phyloP scores from a whole-genome alignment of 805 yeast species.

The Lipomyces oligophaga region DNA sequence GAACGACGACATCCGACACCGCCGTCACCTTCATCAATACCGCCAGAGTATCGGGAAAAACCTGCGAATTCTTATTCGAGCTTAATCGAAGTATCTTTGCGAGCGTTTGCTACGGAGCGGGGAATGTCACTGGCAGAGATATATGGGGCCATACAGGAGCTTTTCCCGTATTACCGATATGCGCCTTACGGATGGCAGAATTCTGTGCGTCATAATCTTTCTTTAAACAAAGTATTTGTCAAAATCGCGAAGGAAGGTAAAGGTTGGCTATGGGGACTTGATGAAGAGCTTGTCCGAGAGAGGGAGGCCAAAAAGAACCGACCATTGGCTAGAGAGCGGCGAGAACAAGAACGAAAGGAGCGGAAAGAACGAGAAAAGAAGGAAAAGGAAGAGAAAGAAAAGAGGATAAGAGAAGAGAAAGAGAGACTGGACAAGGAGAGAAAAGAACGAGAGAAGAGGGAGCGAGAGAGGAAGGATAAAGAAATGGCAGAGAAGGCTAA shows the following conservation, averaged over 20 bases:
- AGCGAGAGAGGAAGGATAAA: slow-evolving; percentile 24
- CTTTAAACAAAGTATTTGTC: slow-evolving; percentile 78
- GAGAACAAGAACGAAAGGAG: slow-evolving; percentile 54
- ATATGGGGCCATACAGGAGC: slow-evolving; percentile 76
- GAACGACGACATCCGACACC: slow-evolving; percentile 24
- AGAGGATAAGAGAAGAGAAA: slow-evolving; percentile 38
- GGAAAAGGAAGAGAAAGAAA: slow-evolving; percentile 37
- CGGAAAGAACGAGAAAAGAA: slow-evolving; percentile 33
- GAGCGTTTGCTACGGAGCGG: slow-evolving; percentile 58
- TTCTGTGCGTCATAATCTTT: slow-evolving; percentile 83
- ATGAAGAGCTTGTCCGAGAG: slow-evolving; percentile 78
- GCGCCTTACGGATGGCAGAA: slow-evolving; percentile 99
- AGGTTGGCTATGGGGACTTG: slow-evolving; percentile 93
- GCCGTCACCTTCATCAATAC: slow-evolving; percentile 55
- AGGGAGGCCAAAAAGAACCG: slow-evolving; percentile 70
- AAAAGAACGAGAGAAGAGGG: slow-evolving; percentile 21
- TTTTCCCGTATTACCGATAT: slow-evolving; percentile 86
- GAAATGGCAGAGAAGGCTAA: slow-evolving; percentile 30
- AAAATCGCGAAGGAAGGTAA: slow-evolving; percentile 83
- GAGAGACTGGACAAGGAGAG: slow-evolving; percentile 31
- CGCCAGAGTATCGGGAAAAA: slow-evolving; percentile 77
- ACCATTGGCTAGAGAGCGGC: slow-evolving; percentile 50
- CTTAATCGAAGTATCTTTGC: slow-evolving; percentile 72
- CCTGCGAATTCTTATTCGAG: slow-evolving; percentile 80
- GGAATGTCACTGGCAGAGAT: slow-evolving; percentile 85